Conservation (phyloP, 768 basidiomycete genomes). For the Rhodosporidiobolus sp. region DNA sequence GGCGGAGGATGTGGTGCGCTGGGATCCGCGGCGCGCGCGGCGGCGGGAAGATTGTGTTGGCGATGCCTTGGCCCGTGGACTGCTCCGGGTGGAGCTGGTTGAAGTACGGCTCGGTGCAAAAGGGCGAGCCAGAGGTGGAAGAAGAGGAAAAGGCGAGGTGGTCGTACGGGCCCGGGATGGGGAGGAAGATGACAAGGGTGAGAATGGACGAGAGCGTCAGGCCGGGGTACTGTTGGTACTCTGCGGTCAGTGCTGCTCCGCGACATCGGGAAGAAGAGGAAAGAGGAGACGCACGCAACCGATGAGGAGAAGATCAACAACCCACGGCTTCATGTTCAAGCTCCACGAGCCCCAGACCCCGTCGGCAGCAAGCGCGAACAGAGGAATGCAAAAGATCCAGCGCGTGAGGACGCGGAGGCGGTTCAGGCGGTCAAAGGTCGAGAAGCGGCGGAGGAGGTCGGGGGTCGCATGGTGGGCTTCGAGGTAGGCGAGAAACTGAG, state of each 20-base stretch:
- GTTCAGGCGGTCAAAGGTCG: not conserved
- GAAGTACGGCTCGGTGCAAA: not conserved
- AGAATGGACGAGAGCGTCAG: not conserved
- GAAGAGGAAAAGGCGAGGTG: not conserved
- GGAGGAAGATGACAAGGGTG: slow-evolving; percentile 4
- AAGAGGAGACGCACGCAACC: not conserved
- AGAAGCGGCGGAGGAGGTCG: not conserved
- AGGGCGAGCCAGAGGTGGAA: not conserved
- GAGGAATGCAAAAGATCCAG: not conserved
- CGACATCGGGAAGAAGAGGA: not conserved
- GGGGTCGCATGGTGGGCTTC: not conserved
- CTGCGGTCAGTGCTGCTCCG: not conserved
- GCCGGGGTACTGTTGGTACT: not conserved
- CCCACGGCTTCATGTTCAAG: not conserved
- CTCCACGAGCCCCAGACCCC: not conserved
- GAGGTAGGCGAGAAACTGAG: too few species aligned
- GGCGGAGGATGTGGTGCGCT: not conserved
- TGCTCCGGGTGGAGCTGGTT: not conserved
- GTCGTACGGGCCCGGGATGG: not conserved
- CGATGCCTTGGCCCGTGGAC: not conserved
- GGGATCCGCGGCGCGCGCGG: not conserved
- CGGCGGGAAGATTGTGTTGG: not conserved
- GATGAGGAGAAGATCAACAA: not conserved
- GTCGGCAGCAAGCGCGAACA: not conserved
- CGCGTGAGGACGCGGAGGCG: not conserved